phyloP scores from a whole-genome alignment of 2,329 filamentous ascomycete species.

The Colletotrichum sp. region DNA sequence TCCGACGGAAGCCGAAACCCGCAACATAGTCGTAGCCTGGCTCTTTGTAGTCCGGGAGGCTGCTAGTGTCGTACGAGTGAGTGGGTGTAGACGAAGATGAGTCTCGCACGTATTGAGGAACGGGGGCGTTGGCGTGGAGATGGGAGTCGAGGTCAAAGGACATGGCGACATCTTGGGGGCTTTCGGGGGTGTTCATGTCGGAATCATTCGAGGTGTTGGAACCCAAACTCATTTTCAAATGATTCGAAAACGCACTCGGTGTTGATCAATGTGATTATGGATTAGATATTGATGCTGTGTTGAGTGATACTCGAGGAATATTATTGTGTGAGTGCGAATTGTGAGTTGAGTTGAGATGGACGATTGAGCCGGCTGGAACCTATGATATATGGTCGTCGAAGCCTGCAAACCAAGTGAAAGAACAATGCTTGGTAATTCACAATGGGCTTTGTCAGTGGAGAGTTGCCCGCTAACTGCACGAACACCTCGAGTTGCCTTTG shows the following conservation, averaged over 20 bases:
- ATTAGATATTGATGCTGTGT: background rate
- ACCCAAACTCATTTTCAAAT: rapidly evolving
- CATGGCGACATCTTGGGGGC: background rate
- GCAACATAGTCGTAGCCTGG: background rate
- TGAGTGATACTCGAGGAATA: background rate
- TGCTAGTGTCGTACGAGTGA: background rate
- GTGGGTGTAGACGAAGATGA: background rate
- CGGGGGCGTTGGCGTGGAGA: background rate
- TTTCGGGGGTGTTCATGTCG: background rate
- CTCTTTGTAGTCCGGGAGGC: background rate
- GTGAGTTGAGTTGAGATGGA: background rate
- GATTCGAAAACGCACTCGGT: background rate
- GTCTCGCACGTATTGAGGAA: background rate
- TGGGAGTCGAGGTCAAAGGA: background rate
- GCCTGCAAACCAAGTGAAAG: background rate
- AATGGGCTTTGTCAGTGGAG: background rate
- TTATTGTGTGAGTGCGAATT: background rate
- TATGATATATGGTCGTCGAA: background rate
- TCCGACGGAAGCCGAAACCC: background rate
- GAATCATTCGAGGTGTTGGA: background rate
- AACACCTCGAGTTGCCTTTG: background rate
- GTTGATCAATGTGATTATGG: too few species aligned
- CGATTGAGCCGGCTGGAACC: background rate
- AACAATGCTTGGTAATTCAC: background rate
- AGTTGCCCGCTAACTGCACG: background rate